Percentiles rank a stretch among this genome's conserved stretches.
phyloP scores from a whole-genome alignment of 371 early-diverging fungal species.

The Gilbertella persicaria region DNA sequence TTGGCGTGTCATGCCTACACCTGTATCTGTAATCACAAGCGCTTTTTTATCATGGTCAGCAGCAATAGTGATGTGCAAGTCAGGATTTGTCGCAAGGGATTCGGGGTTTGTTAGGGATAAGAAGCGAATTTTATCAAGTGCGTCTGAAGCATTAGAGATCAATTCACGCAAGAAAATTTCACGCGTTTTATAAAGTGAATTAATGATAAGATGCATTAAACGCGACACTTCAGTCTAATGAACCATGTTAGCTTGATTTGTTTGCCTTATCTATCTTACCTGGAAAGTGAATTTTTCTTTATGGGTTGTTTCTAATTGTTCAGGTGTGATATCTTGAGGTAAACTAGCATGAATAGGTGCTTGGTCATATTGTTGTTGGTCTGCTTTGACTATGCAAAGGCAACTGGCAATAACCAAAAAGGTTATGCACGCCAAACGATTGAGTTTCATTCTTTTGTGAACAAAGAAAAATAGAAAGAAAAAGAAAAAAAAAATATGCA shows the following conservation, averaged over 20 bases:
- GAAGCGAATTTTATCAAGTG: conserved; percentile 92
- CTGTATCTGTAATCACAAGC: conserved; percentile 89
- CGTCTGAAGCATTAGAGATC: conserved; percentile 97
- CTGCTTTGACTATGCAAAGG: not conserved
- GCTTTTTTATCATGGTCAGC: conserved; percentile 68
- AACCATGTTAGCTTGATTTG: not conserved
- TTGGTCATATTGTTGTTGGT: not conserved
- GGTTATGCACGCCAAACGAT: not conserved
- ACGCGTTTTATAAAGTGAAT: conserved; percentile 81
- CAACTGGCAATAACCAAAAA: not conserved
- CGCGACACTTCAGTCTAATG: conserved; percentile 75
- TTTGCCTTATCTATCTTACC: conserved; percentile 14
- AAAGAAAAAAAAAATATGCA: no score
- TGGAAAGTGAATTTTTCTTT: conserved; percentile 45
- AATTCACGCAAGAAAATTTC: conserved; percentile 96
- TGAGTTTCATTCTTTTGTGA: no score
- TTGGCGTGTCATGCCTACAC: conserved; percentile 95
- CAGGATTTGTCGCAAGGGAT: conserved; percentile 54
- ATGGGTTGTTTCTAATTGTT: conserved; percentile 34
- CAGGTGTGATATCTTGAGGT: conserved; percentile 30
- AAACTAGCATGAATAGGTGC: not conserved
- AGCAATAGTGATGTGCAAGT: conserved; percentile 75
- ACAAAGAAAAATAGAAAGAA: no score
- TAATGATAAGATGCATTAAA: conserved; percentile 91
- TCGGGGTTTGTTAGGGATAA: conserved; percentile 70